Conservation (phyloP, 176 grass and related monocot genomes). For the Zizania latifolia region DNA sequence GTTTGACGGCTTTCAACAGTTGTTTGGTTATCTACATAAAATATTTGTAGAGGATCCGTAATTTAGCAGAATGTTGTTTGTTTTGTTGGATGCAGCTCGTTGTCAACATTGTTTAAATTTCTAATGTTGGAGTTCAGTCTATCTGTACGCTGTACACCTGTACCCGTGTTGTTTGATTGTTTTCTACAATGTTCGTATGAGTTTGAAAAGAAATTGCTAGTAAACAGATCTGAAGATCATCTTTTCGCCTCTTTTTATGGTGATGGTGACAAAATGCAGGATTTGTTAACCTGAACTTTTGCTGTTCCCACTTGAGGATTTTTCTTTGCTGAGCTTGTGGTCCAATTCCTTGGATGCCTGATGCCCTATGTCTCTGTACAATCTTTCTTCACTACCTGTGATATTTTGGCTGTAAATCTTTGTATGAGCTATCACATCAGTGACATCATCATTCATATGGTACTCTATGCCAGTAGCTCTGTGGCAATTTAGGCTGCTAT, state of each 20-base stretch:
- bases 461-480: neutral
- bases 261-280: neutral
- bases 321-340: neutral
- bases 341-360: neutral
- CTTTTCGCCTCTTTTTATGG: neutral
- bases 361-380: neutral
- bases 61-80: neutral
- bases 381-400: neutral
- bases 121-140: neutral
- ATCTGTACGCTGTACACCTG: neutral
- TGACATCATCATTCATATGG: neutral
- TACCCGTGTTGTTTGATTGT: neutral
- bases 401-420: neutral
- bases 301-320: neutral
- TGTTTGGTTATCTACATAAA: neutral
- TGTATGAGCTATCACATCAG: neutral
- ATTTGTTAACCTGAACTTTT: neutral
- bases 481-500: neutral
- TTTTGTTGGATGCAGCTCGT: neutral
- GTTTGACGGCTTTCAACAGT: neutral
- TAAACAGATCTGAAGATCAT: neutral
- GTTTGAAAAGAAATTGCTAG: neutral
- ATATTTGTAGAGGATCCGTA: neutral
- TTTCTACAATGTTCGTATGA: neutral
- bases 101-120: neutral